Base-by-base conservation (phyloP, 1,284 basidiomycete genomes). In the Kwoniella shivajii region DNA sequence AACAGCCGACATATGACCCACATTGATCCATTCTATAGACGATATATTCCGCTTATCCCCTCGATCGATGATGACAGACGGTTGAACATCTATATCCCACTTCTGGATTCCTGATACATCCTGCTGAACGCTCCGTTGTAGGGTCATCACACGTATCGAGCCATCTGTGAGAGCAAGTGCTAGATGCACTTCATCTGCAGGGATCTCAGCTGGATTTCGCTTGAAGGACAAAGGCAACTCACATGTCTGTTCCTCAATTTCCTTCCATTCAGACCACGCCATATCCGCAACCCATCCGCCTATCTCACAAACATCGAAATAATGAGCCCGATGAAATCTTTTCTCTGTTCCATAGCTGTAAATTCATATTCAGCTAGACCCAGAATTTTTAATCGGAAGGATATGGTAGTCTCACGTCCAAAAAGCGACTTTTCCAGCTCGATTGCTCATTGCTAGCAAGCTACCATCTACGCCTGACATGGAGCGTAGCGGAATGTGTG, bases 211-310 rank as follows among this genome's bases (percentile, higher is more conserved):
- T n/a, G n/a, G n/a, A n/a, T n/a, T n/a, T n/a, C n/a, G n/a, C n/a
- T n/a, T n/a, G n/a, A n/a, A n/a, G n/a, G n/a, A n/a, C n/a, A n/a
- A n/a, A n/a, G n/a, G n/a, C 2, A 5, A 54, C 65, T 60, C 46
- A 69, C 69, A 68, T 7, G 50, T 56, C 5, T 46, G 20, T 0
- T 63, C 55, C 22, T 57, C 61, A 3, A 57, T 37, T 1, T 31
- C 20, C 0, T n/a, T 45, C 73, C 73, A 75, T 5, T 47, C 16
- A 2, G 67, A 68, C 71, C 71, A 76, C 9, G 58, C 61, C 61
- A 64, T 60, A 42, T 59, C 51, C 14, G 31, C 48, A 18, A 61
- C 57, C 64, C 58, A 68, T 11, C 50, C 60, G 24, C 47, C 48
- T 2, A 50, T 37, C 16, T 54, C 31, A 10, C 30, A 33, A 3